Evolutionary conservation across 768 basidiomycete genomes (phyloP).

Genomic region (Dentipellis fragilis): DNA sequence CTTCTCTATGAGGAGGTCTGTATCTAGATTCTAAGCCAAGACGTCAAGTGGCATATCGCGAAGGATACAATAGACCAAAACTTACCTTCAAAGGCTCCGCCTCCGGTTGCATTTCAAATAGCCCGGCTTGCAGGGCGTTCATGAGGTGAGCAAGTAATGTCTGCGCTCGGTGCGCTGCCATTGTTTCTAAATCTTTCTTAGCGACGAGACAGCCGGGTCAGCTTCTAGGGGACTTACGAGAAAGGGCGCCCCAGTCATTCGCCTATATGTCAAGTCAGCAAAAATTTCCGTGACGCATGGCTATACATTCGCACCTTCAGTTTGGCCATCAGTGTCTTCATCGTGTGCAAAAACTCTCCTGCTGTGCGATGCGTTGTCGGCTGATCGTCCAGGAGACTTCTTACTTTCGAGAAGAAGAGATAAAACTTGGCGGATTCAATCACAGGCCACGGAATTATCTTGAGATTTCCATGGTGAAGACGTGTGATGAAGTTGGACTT

Average conservation of each 20-base stretch:
- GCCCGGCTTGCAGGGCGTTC: slow-evolving; percentile 39
- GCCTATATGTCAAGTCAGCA: slow-evolving; percentile 24
- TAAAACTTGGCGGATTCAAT: slow-evolving; percentile 57
- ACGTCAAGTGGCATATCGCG: neutral
- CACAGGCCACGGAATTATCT: slow-evolving; percentile 59
- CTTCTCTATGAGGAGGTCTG: slow-evolving; percentile 28
- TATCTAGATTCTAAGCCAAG: slow-evolving; percentile 40
- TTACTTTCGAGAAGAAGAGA: slow-evolving; percentile 37
- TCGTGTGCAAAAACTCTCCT: slow-evolving; percentile 42
- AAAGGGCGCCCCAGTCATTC: slow-evolving; percentile 57
- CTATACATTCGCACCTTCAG: slow-evolving; percentile 34
- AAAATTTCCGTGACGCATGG: neutral
- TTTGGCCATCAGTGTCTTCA: slow-evolving; percentile 62
- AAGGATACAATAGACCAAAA: neutral
- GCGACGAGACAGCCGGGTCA: neutral
- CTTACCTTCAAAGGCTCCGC: slow-evolving; percentile 41
- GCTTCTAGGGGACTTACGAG: slow-evolving; percentile 31
- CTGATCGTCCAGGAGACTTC: slow-evolving; percentile 38
- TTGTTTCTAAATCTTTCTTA: slow-evolving; percentile 26
- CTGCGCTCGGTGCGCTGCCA: slow-evolving; percentile 35
- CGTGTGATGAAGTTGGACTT: slow-evolving; percentile 52
- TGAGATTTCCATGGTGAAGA: slow-evolving; percentile 43
- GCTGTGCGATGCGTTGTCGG: slow-evolving; percentile 37
- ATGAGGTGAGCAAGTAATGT: slow-evolving; percentile 29
- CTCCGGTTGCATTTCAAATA: slow-evolving; percentile 34